phyloP scores from a whole-genome alignment of 1,139 yeast species.

The Kodamaea anthophila region DNA sequence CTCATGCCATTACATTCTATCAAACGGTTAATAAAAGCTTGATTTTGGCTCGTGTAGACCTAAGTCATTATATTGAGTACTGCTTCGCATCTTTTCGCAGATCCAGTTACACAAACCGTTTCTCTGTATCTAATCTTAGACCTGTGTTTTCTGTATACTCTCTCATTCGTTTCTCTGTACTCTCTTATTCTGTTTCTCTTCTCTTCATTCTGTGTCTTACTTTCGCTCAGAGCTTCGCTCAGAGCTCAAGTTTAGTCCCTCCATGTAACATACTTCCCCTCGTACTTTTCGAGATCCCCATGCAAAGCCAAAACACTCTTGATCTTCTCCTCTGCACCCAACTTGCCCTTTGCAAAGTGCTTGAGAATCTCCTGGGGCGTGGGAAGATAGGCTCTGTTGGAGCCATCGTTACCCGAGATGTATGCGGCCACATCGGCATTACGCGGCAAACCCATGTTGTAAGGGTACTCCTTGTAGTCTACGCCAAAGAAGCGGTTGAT shows the following conservation, averaged over 20 bases:
- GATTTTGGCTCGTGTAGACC: too few relatives aligned
- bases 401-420: constrained; percentile 60
- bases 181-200: too few relatives aligned
- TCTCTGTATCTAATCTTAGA: too few relatives aligned
- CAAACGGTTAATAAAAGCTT: too few relatives aligned
- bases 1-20: too few relatives aligned
- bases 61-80: too few relatives aligned
- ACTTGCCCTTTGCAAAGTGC: constrained; percentile 55
- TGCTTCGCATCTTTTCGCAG: too few relatives aligned
- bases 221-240: too few relatives aligned
- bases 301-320: constrained; percentile 51
- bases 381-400: constrained; percentile 59
- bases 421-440: constrained; percentile 52
- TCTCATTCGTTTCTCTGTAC: too few relatives aligned
- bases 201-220: too few relatives aligned
- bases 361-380: constrained; percentile 59
- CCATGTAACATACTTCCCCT: constrained; percentile 61
- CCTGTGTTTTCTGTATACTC: too few relatives aligned
- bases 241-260: not conserved
- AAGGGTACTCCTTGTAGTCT: constrained; percentile 63
- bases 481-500: constrained; percentile 43
- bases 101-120: too few relatives aligned
- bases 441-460: constrained; percentile 74
- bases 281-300: constrained; percentile 53
- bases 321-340: constrained; percentile 59